These are phyloP conservation scores for Tylopilus balloui DNA, from an alignment of 768 basidiomycete genomes.

Conservation along the genomic window DNA sequence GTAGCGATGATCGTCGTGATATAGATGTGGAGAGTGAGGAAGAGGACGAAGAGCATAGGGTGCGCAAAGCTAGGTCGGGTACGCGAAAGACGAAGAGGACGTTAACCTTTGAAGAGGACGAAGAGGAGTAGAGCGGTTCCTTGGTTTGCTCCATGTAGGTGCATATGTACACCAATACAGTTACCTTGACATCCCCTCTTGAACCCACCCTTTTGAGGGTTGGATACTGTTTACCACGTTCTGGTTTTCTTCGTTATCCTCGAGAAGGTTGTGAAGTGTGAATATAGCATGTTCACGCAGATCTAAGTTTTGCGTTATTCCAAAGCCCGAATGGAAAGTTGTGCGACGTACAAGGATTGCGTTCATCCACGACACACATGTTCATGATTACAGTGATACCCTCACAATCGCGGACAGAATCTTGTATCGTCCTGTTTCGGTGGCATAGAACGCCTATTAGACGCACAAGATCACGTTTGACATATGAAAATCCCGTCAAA, in stretches of 20 bases:
- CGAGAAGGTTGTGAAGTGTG: slow-evolving; percentile 72
- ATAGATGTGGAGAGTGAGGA: slow-evolving; percentile 75
- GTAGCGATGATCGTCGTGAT: slow-evolving; percentile 39
- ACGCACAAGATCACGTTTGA: slow-evolving; percentile 89
- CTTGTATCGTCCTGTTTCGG: slow-evolving; percentile 61
- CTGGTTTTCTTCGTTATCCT: slow-evolving; percentile 77
- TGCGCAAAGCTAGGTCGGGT: slow-evolving; percentile 51
- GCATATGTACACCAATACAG: slow-evolving; percentile 26
- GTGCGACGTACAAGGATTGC: slow-evolving; percentile 79
- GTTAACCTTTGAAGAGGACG: slow-evolving; percentile 55
- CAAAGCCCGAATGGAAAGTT: neutral
- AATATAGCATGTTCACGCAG: slow-evolving; percentile 91
- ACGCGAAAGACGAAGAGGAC: slow-evolving; percentile 51
- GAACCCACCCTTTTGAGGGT: slow-evolving; percentile 55
- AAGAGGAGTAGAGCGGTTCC: slow-evolving; percentile 35
- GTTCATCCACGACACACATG: slow-evolving; percentile 84
- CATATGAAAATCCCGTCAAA: slow-evolving; percentile 65
- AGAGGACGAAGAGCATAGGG: slow-evolving; percentile 66
- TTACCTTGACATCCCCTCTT: slow-evolving; percentile 44
- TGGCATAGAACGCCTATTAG: slow-evolving; percentile 76
- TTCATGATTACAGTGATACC: slow-evolving; percentile 84
- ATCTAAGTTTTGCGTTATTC: slow-evolving; percentile 37
- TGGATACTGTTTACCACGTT: slow-evolving; percentile 69
- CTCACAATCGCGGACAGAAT: slow-evolving; percentile 62
- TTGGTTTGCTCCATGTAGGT: slow-evolving; percentile 2